A percentile compares a stretch with the other conserved stretches of the same genome.
phyloP scores from a whole-genome alignment of 495 filamentous ascomycete genomes.

The Coniosporium apollinis region DNA sequence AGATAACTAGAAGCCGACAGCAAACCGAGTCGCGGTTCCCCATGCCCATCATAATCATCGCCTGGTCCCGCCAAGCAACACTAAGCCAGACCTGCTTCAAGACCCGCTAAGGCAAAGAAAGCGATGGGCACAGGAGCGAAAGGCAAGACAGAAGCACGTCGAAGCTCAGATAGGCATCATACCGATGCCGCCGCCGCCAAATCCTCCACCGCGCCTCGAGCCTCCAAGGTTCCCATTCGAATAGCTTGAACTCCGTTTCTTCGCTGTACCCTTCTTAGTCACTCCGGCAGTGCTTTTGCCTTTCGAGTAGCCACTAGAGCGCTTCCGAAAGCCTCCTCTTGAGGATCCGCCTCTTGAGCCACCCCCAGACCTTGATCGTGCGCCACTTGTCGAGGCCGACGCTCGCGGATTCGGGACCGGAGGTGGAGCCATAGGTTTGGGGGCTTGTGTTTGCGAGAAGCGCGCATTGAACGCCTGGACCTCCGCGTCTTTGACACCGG shows the following conservation, averaged over 20 bases:
- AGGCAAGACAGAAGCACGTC: background rate
- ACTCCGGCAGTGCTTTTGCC: background rate
- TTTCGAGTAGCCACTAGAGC: constrained; percentile 1
- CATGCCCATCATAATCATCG: no score
- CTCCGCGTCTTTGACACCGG: background rate
- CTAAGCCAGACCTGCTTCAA: no score
- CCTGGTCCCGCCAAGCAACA: no score
- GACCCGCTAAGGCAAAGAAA: background rate
- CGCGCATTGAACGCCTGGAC: constrained; percentile 5
- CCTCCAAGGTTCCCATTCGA: constrained; percentile 1
- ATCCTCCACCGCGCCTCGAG: background rate
- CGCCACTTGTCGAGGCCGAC: background rate
- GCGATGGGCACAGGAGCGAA: constrained; percentile 2
- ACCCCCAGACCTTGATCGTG: background rate
- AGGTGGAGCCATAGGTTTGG: background rate
- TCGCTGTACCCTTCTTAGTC: constrained; percentile 3
- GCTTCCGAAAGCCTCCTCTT: background rate
- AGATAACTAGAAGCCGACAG: no score
- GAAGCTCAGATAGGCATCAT: constrained; percentile 11
- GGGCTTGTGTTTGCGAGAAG: constrained; percentile 1
- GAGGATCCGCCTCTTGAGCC: constrained; percentile 1
- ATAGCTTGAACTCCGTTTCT: constrained; percentile 1
- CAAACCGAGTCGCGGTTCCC: no score
- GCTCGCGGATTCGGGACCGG: background rate
- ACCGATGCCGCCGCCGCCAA: constrained; percentile 1